A percentile compares a stretch with the other conserved stretches of the same genome.
Conservation (phyloP, 1,284 basidiomycete genomes). For the Rhodotorula glutinis region DNA sequence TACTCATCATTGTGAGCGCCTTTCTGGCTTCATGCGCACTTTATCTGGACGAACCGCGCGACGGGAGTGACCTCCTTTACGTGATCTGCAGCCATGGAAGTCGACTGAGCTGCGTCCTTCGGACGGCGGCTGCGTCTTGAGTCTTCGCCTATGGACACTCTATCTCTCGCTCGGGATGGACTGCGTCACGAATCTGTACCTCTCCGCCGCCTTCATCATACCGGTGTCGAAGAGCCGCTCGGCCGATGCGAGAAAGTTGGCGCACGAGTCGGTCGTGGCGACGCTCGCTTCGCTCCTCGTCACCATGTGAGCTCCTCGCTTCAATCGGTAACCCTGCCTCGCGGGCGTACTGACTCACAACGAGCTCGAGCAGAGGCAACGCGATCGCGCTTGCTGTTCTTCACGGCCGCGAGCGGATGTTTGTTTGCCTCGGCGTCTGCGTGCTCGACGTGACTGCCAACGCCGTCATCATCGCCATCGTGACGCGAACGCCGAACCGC, state of each 20-base stretch:
- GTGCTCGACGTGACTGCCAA: conserved; percentile 44
- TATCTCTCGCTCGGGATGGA: neutral
- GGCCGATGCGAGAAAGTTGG: neutral
- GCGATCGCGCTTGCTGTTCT: conserved; percentile 55
- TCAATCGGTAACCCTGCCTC: neutral
- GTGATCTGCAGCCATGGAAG: neutral
- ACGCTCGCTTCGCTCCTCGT: neutral
- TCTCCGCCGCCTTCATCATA: neutral
- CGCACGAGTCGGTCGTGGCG: neutral
- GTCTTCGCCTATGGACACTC: neutral
- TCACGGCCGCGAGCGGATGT: conserved; percentile 55
- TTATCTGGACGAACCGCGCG: neutral
- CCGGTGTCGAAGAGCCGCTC: neutral
- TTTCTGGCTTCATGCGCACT: too few relatives aligned
- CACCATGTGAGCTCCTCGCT: neutral
- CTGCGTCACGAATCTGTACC: neutral
- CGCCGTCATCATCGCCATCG: conserved; percentile 29
- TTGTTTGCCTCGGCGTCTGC: conserved; percentile 59
- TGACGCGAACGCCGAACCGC: conserved; percentile 11
- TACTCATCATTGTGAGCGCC: neutral
- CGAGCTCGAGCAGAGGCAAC: conserved; percentile 55
- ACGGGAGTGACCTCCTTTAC: neutral
- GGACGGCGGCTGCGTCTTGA: neutral
- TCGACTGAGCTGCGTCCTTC: neutral
- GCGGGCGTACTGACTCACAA: neutral